Evolutionary conservation across 148 eudicot species (phyloP).

Genomic region (Arctostaphylos glauca): DNA sequence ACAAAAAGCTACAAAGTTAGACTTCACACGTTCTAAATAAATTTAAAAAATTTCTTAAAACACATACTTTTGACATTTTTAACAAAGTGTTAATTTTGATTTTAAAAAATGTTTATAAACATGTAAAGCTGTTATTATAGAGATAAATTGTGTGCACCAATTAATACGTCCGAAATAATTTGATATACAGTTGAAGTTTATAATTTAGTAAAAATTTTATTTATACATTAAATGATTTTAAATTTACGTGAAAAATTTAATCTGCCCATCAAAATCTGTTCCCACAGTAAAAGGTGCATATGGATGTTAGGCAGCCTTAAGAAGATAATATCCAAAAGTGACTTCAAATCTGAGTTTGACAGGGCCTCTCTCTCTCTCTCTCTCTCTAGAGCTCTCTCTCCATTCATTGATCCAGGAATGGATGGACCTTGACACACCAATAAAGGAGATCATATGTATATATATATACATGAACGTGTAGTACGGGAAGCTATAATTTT

Average conservation of each 20-base stretch:
- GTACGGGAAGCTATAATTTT: neutral
- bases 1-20: neutral
- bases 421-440: constrained; percentile 10
- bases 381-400: neutral
- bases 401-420: neutral
- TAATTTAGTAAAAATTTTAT: no score
- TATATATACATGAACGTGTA: neutral
- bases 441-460: neutral
- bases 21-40: neutral
- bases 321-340: constrained; percentile 14
- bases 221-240: no score
- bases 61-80: neutral
- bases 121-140: neutral
- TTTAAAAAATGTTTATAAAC: neutral
- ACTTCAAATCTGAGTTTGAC: constrained; percentile 4
- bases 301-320: neutral
- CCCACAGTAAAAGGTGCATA: no score
- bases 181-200: no score
- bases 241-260: no score
- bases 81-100: neutral
- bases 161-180: no score
- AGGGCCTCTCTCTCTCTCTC: no score
- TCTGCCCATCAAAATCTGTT: no score
- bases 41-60: neutral
- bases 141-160: no score